Evolutionary conservation across 106 monocot genomes (phyloP), one percentile per base, ranked within the genome.

Genomic region (Xerophyta viscosa): DNA sequence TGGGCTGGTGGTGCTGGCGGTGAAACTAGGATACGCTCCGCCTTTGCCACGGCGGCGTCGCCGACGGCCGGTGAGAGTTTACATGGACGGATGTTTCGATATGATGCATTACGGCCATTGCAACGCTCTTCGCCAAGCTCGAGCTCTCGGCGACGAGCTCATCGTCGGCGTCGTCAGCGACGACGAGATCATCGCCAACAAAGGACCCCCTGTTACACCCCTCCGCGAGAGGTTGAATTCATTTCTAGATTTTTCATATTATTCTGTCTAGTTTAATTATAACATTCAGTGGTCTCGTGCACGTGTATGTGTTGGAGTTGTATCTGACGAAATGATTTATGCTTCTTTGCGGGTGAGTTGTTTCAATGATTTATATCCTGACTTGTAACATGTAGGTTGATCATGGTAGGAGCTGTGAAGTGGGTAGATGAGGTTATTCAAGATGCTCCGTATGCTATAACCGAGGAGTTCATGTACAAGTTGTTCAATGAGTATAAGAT

Each of bases 71-170:
- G 63, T 92, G 13, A 56, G 87, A 52, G 92, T 92, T 6, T 92
- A 92, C 71, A 92, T 92, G 87, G 92, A 87, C 29, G 92, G 92
- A 0, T 92, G 87, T 80, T 92, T 92, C 56, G 83, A 92, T 62
- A 92, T 92, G 83, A 92, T 92, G 92, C 92, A 92, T 69, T 92
- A 92, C 52, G 92, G 87, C 17, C 87, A n/a, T n/a, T n/a, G n/a
- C n/a, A n/a, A n/a, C n/a, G n/a, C n/a, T n/a, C n/a, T n/a, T n/a
- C n/a, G n/a, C n/a, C n/a, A n/a, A n/a, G n/a, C n/a, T n/a, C n/a
- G n/a, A n/a, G n/a, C n/a, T n/a, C n/a, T n/a, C n/a, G n/a, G n/a
- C n/a, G n/a, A n/a, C n/a, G n/a, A n/a, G n/a, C n/a, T n/a, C n/a
- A n/a, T n/a, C n/a, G n/a, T 92, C 2, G 92, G 92, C 14, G 87